Conservation (phyloP, 768 basidiomycete species). For the Lactarius pseudohatsudake region DNA sequence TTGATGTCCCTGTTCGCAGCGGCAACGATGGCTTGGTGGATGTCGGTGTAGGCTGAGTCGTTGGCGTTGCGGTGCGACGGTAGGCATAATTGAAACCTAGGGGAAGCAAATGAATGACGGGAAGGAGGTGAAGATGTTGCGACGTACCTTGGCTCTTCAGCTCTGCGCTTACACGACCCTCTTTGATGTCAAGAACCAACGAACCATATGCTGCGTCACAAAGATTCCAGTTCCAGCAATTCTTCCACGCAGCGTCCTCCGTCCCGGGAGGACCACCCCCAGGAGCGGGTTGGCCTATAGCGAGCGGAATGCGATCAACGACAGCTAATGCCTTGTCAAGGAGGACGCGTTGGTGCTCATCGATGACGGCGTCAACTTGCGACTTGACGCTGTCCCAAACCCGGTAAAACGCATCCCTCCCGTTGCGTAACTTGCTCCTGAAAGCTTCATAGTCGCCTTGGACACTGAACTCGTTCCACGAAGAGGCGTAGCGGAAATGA, state of each 20-base stretch:
- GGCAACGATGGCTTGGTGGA: slow-evolving; percentile 55
- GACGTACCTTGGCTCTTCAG: slow-evolving; percentile 84
- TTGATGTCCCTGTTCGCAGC: slow-evolving; percentile 37
- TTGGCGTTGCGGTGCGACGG: slow-evolving; percentile 64
- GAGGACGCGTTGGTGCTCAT: slow-evolving; percentile 83
- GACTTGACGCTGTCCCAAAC: slow-evolving; percentile 94
- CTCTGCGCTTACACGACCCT: slow-evolving; percentile 90
- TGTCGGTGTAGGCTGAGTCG: slow-evolving; percentile 58
- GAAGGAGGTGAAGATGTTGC: slow-evolving; percentile 12
- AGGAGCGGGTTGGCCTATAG: slow-evolving; percentile 46
- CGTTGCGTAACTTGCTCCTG: slow-evolving; percentile 71
- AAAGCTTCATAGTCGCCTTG: slow-evolving; percentile 88
- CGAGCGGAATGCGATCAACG: slow-evolving; percentile 72
- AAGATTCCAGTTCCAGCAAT: slow-evolving; percentile 99
- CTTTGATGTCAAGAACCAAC: slow-evolving; percentile 84
- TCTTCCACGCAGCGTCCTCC: slow-evolving; percentile 97
- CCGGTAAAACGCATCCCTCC: slow-evolving; percentile 81
- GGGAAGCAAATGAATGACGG: not conserved
- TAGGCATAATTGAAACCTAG: slow-evolving; percentile 96
- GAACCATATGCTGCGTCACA: slow-evolving; percentile 94
- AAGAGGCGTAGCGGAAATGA: slow-evolving; percentile 95
- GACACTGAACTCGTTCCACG: slow-evolving; percentile 96
- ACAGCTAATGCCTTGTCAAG: slow-evolving; percentile 89
- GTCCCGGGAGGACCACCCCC: slow-evolving; percentile 46
- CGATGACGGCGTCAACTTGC: slow-evolving; percentile 90